These are phyloP conservation scores for Serendipita sp. DNA, from an alignment of 768 basidiomycete species.

Conservation along the genomic window DNA sequence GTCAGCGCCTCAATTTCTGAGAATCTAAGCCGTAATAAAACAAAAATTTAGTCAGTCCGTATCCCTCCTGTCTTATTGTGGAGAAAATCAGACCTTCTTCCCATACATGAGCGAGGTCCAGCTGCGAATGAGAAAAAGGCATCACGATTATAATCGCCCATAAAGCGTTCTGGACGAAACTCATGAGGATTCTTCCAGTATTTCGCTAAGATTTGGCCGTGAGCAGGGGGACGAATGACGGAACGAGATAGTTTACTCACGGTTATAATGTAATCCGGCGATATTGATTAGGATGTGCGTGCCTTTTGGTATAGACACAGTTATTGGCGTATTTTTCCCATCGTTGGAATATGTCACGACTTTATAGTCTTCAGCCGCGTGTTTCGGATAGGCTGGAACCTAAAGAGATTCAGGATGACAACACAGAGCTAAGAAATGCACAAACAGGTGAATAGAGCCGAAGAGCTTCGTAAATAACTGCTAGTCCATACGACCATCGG, in stretches of 20 bases:
- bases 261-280: constrained; percentile 7
- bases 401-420: neutral
- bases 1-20: neutral
- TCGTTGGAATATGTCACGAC: neutral
- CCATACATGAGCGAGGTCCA: too few species aligned
- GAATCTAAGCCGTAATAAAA: neutral
- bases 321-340: too few species aligned
- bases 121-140: too few species aligned
- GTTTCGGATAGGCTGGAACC: neutral
- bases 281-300: neutral
- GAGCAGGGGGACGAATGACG: neutral
- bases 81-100: neutral
- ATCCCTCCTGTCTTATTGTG: constrained; percentile 1
- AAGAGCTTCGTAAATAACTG: neutral
- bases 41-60: constrained; percentile 7
- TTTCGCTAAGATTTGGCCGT: neutral
- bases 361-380: neutral
- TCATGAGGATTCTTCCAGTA: neutral
- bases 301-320: neutral
- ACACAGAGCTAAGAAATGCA: neutral
- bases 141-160: neutral
- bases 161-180: neutral
- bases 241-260: neutral
- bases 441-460: neutral
- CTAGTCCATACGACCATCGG: neutral